Evolutionary conservation across 2,329 filamentous ascomycete species (phyloP), one percentile per base, ranked within the genome.

Genomic region (Pseudophaeomoniella oleicola): DNA sequence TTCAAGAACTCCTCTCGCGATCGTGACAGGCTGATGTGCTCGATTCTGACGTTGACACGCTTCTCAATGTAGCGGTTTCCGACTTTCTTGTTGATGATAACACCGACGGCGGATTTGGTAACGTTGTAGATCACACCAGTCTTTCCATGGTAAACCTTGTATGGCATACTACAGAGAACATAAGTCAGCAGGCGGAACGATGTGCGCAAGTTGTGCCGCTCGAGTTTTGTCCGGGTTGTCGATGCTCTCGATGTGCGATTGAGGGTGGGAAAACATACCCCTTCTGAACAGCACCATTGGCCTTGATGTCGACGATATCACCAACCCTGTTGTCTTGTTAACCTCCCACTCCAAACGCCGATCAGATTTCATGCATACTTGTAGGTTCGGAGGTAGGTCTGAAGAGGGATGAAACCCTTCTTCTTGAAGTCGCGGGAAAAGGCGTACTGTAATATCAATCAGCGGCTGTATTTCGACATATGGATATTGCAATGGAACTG

Each of bases 91-190:
- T 93, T 88, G 71, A 98, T 83, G 71, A 98, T 94, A 67, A 98
- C 82, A 59, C 90, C 90, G 63, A 98, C 86, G 50, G 90, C 83
- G 56, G 77, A 82, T 79, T 94, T 94, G 70, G 88, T 90, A 58
- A 98, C 90, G 75, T 98, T 98, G 83, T 93, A 94, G 69, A 94
- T 71, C 57, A 94, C 83, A 62, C 86, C 86, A 48, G 87, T 94
- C 83, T 96, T 96, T 61, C 88, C 90, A 77, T 96, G 87, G 81
- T 93, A 94, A 71, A 94, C 82, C 78, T 94, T 94, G 81, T 87
- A 86, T 57, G 88, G 87, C 85, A 94, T 90, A 74, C 85, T 86
- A 57, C 63, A 53, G 41, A 44, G 30, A 11, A 19, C 29, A 13
- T 34, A 41, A 18, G 48, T 46, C 38, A 46, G 42, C 34, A 5